These are phyloP conservation scores for Ceratonia siliqua DNA, from an alignment of 306 rosid species.

Conservation along the genomic window DNA sequence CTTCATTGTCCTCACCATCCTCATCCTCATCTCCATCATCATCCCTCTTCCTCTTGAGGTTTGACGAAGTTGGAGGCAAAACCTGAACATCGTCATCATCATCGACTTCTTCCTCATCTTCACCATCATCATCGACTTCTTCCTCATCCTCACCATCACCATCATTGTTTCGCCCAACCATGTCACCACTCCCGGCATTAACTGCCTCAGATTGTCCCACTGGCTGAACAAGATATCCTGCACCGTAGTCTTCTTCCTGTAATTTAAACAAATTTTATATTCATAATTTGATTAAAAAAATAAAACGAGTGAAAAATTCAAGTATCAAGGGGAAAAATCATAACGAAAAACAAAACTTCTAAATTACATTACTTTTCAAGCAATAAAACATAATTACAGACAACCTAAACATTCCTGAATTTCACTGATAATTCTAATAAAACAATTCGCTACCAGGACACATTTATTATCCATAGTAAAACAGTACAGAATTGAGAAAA, in stretches of 20 bases:
- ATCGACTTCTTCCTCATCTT: constrained; percentile 51
- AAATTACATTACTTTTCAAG: not conserved
- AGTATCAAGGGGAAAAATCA: not conserved
- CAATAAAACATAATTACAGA: not conserved
- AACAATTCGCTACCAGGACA: not conserved
- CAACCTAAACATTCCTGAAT: not conserved
- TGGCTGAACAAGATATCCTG: constrained; percentile 83
- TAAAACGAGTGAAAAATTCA: not conserved
- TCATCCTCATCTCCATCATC: constrained; percentile 51
- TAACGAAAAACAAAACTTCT: not conserved
- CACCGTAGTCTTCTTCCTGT: constrained; percentile 85
- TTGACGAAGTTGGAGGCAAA: constrained; percentile 58
- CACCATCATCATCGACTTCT: constrained; percentile 60
- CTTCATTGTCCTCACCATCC: constrained; percentile 37
- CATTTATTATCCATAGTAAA: not conserved
- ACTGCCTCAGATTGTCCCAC: constrained; percentile 65
- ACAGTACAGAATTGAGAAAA: not conserved
- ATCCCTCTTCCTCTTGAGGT: constrained; percentile 80
- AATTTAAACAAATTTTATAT: constrained; percentile 19
- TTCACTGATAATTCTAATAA: not conserved
- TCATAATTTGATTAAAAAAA: not conserved
- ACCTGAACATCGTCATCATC: constrained; percentile 61
- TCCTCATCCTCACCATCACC: constrained; percentile 56
- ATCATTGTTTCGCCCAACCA: constrained; percentile 56
- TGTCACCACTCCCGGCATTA: constrained; percentile 48